These are phyloP conservation scores for Penicillium sp. DNA, from an alignment of 2,329 filamentous ascomycete species.

Conservation along the genomic window DNA sequence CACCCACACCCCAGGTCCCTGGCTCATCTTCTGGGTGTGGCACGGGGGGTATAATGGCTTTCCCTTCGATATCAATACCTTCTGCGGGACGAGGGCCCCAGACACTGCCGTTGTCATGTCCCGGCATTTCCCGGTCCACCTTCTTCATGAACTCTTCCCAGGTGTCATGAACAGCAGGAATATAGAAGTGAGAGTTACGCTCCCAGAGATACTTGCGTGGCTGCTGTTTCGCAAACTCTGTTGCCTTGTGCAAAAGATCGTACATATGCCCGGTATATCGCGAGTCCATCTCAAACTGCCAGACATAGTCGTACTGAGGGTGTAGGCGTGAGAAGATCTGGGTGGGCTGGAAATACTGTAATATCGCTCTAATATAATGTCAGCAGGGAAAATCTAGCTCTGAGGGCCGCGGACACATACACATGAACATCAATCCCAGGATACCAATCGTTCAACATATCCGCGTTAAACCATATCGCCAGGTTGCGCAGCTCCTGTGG, in stretches of 20 bases:
- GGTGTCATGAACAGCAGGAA: conserved; percentile 9
- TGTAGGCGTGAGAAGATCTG: conserved; percentile 15
- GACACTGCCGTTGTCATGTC: neutral
- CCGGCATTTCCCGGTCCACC: conserved; percentile 6
- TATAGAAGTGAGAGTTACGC: conserved; percentile 18
- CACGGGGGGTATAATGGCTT: neutral
- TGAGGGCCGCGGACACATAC: neutral
- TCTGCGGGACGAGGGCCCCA: conserved; percentile 7
- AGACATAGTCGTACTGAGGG: conserved; percentile 14
- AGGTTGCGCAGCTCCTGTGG: conserved; percentile 10
- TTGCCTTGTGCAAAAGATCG: conserved; percentile 9
- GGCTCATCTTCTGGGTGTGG: neutral
- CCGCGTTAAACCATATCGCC: conserved; percentile 11
- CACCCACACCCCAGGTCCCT: conserved; percentile 11
- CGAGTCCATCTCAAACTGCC: conserved; percentile 19
- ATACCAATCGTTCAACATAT: conserved; percentile 12
- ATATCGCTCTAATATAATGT: conserved; percentile 4
- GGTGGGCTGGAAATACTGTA: conserved; percentile 14
- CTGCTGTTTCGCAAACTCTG: conserved; percentile 12
- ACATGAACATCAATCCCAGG: conserved; percentile 12
- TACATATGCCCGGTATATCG: conserved; percentile 16
- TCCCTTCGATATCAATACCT: conserved; percentile 2
- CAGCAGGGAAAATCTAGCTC: neutral
- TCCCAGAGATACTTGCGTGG: conserved; percentile 17
- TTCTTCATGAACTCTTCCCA: conserved; percentile 11